Base-by-base conservation (phyloP, 371 early-diverging fungal genomes). In the Chytridium lagenaria region DNA sequence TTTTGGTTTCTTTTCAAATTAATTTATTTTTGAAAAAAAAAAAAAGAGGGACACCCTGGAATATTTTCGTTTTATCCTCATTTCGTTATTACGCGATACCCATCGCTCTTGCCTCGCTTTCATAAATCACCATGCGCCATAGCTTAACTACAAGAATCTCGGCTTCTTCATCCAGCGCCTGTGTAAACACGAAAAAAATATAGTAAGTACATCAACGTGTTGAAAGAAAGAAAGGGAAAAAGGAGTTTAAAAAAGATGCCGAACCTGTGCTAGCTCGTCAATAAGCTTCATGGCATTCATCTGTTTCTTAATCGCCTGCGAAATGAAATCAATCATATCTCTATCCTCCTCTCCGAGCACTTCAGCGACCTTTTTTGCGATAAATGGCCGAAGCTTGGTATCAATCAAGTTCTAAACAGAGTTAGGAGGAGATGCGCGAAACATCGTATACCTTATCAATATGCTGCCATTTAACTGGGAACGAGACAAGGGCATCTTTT, bases 81-180 rank as follows among this genome's bases (percentile, higher is more conserved):
- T 19, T 44, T 23, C 57, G 23, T 7, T 57, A 7, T 30, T 23
- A 80, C n/a, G 69, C 66, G 31, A 83, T 70, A 28, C 86, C 86
- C 50, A 78, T 80, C 15, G 87, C 78, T 69, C 86, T 78, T 51
- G 91, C 83, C 78, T 95, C 95, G 1, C 93, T 92, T 74, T 95
- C 95, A 76, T 88, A 93, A 37, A 95, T 92, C 33, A 95, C 80
- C 84, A 91, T 90, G 69, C 94, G 85, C 94, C 94, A 95, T 26
- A 93, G 79, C 75, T 90, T 92, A 87, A 90, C 88, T 12, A 93
- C 94, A 83, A 95, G 90, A 36, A 90, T 85, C 40, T 88, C 85
- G 1, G 94, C 92, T 72, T 93, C 95, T 38, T 92, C 91, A 76
- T 92, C 95, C 71, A 94, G 77, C 16, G 91, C 91, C 92, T 92